Evolutionary conservation across 495 filamentous ascomycete species (phyloP), one percentile per base, ranked within the genome.

Genomic region (Hypomontagnella submonticulosa): DNA sequence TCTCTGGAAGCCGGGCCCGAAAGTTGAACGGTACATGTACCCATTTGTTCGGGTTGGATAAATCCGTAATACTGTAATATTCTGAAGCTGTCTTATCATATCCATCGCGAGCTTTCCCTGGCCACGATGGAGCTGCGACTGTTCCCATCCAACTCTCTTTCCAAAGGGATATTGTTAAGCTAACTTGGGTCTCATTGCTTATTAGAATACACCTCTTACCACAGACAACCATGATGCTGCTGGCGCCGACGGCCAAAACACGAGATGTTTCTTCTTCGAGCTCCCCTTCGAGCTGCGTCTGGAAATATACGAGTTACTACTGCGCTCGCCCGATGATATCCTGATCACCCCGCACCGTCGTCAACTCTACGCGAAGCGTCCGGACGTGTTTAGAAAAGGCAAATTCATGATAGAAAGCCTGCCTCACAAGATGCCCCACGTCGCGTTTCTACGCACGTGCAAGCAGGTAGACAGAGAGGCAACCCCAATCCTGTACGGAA

Each of bases 211-310:
- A 2, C 19, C 18, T 38, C 16, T 15, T 19, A 10, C 12, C 38
- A 36, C 46, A 42, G 15, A 34, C 18, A 33, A 18, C 16, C 5
- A 16, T 23, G 18, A 44, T 15, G 19, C 46, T 20, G 19, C 44
- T 15, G 32, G 33, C 18, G 15, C 13, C 20, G 34, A 12, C 38
- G 40, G 12, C 32, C 30, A 27, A 36, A 51, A 32, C 34, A 37
- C 43, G 9, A 11, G 44, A 23, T 70, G 67, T 16, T 66, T 61
- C 9, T 76, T 83, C 36, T 75, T 83, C 19, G 69, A 72, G 12
- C 68, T 84, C 0, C 80, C 77, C 4, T 13, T 71, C 11, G 81
- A 84, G 59, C 63, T 82, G 32, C 75, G 80, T 11, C 63, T 81
- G 13, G 63, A 77, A 51, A 80, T 81, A 66, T 81, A 81, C 61